Conservation (phyloP, 306 rosid species). For the Bauhinia variegata region DNA sequence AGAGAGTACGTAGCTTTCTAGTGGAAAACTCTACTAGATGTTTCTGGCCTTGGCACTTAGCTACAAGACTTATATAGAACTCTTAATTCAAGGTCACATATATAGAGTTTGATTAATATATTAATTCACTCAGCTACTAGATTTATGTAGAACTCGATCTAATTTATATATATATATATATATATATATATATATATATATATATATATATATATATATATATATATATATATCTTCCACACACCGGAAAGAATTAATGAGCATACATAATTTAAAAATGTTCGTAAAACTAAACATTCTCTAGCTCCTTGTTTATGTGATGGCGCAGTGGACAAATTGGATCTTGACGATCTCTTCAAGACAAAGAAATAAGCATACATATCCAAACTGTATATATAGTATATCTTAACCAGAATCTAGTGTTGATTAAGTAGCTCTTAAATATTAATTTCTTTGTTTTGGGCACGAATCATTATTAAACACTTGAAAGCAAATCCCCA, state of each 20-base stretch:
- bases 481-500: no score
- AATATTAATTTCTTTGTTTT: no score
- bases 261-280: no score
- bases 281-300: constrained; percentile 52
- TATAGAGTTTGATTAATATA: background rate
- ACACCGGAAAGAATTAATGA: constrained; percentile 30
- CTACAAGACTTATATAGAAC: no score
- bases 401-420: background rate
- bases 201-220: no score
- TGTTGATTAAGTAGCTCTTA: background rate
- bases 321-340: constrained; percentile 43
- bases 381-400: background rate
- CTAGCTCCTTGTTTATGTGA: constrained; percentile 29
- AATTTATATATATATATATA: no score
- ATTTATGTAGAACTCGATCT: constrained; percentile 32
- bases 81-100: no score
- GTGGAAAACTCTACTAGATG: no score
- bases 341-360: constrained; percentile 26
- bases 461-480: no score
- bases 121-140: background rate
- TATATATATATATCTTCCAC: constrained; percentile 12
- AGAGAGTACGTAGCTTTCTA: no score
- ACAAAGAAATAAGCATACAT: constrained; percentile 19
- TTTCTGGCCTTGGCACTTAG: no score
- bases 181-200: no score